These are phyloP conservation scores for Cenchrus fungigraminus DNA, from an alignment of 176 grass and related monocot species.

Conservation along the genomic window DNA sequence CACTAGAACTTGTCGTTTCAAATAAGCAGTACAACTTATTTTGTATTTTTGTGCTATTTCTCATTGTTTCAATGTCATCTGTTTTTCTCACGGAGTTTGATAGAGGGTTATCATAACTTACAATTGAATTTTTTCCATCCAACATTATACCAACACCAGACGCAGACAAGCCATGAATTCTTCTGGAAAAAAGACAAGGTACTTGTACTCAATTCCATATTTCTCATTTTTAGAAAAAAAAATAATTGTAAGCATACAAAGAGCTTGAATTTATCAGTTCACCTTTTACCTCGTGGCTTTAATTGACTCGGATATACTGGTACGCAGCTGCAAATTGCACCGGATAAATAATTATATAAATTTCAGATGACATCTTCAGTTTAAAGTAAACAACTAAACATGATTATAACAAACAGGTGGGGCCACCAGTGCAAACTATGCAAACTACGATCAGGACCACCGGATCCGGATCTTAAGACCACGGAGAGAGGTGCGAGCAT, in stretches of 20 bases:
- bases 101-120: slow-evolving; percentile 29
- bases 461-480: too few species aligned
- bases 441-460: too few species aligned
- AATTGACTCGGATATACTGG: neutral
- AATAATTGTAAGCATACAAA: neutral
- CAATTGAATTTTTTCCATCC: slow-evolving; percentile 91
- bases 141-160: slow-evolving; percentile 69
- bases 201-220: neutral
- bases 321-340: neutral
- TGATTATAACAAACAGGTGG: too few species aligned
- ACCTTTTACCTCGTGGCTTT: neutral
- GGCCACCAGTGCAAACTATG: too few species aligned
- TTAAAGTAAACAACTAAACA: neutral
- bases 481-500: too few species aligned
- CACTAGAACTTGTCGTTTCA: neutral
- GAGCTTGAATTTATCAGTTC: neutral
- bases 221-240: neutral
- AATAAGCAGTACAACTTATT: too few species aligned
- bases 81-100: too few species aligned
- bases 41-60: too few species aligned
- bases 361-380: neutral
- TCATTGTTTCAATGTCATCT: too few species aligned
- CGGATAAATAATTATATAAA: neutral
- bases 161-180: slow-evolving; percentile 90
- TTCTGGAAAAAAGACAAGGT: slow-evolving; percentile 49